Base-by-base conservation (phyloP, 495 filamentous ascomycete genomes). In the Aspergillus leporis region DNA sequence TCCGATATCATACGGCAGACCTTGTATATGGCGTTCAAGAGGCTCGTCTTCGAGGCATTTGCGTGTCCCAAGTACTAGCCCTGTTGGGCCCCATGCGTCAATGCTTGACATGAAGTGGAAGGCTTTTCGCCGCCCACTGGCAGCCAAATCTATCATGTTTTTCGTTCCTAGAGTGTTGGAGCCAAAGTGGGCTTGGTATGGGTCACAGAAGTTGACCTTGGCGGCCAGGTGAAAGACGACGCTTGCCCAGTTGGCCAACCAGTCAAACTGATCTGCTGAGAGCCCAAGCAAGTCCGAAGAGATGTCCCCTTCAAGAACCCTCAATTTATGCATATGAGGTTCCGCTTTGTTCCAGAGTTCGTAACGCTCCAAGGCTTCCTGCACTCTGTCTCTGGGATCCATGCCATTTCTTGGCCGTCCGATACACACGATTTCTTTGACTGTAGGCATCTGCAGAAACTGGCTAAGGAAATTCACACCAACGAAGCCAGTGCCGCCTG, bases 171-270 rank as follows among this genome's bases (percentile, higher is more conserved):
- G 1, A 4, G 68, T 51, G 18, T 72, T 72, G 2, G 60, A 14
- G 5, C 25, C 46, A 22, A 16, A 49, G 51, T 66, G 67, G 8
- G 38, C 47, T 5, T 32, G 40, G 45, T 70, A 72, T 4, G 65
- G 51, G 1, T 60, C 41, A 31, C 52, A 57, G 13, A 36, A 72
- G 46, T 72, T 68, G 23, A 72, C 59, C 13, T 61, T 46, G 8
- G 70, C 67, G 0, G 51, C 70, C 5, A 61, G 21, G 18, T 69
- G 66, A 21, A 68, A 66, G 41, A 69, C 40, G 8, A 60, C 57
- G 5, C 51, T 53, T 2, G 65, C 51, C 60, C 60, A 62, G 16
- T 57, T 30, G 3, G 38, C 32, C 1, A 63, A 54, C 57, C 58
- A 63, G 13, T 36, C n/a, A 34, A 59, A 68, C 3, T 57, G 48